A percentile compares a stretch with the other conserved stretches of the same genome.
These are phyloP conservation scores for Thermothelomyces thermophilus DNA, from an alignment of 2,329 filamentous ascomycete species.

Conservation along the genomic window DNA sequence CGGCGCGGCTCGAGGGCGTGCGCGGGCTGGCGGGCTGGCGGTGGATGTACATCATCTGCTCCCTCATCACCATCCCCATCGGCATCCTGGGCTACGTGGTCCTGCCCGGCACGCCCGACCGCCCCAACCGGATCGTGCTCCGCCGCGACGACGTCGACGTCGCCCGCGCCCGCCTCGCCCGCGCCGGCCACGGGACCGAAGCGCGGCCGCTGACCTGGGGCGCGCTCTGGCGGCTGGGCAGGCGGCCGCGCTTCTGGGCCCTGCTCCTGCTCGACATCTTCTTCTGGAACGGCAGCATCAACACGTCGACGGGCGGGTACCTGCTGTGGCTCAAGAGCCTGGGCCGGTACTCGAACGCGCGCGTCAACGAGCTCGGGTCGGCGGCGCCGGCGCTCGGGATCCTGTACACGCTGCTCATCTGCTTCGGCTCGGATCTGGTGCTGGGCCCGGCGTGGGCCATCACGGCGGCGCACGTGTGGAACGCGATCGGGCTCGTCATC, in stretches of 20 bases:
- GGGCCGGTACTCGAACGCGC: conserved; percentile 38
- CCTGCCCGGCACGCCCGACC: conserved; percentile 45
- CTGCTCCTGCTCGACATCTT: conserved; percentile 46
- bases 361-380: conserved; percentile 46
- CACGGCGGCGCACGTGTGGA: conserved; percentile 43
- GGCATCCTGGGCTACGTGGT: conserved; percentile 45
- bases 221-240: conserved; percentile 28
- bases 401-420: conserved; percentile 47
- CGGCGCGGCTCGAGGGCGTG: conserved; percentile 36
- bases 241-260: conserved; percentile 43
- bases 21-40: conserved; percentile 41
- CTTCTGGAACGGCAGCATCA: conserved; percentile 48
- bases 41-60: conserved; percentile 53
- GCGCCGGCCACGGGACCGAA: conserved; percentile 35
- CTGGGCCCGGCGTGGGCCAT: conserved; percentile 50
- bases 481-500: conserved; percentile 47
- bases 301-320: conserved; percentile 43
- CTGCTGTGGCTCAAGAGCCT: conserved; percentile 54
- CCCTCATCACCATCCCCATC: conserved; percentile 49
- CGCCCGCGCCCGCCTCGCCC: conserved; percentile 39
- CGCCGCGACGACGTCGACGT: conserved; percentile 41
- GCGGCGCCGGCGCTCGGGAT: conserved; percentile 50
- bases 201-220: conserved; percentile 29
- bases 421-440: conserved; percentile 48
- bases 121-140: conserved; percentile 42